Evolutionary conservation across 1,284 basidiomycete genomes (phyloP).

Genomic region (Pulchroboletus neoregius): DNA sequence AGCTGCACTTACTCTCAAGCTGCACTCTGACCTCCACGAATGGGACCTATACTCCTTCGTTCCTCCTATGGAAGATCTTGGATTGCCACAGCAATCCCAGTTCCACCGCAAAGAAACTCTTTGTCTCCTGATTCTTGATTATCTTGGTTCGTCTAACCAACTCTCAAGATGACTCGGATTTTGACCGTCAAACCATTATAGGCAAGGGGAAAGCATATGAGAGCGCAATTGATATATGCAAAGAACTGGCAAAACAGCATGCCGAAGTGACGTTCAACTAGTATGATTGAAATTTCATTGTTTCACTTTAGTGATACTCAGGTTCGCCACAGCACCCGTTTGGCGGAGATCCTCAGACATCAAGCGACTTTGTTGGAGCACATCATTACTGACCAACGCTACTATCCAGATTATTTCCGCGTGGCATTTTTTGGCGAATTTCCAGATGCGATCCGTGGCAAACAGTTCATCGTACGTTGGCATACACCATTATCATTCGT

Average conservation of each 20-base stretch:
- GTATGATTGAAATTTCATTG: slow-evolving; percentile 43
- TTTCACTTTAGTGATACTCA: slow-evolving; percentile 10
- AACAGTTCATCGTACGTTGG: slow-evolving; percentile 76
- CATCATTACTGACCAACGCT: slow-evolving; percentile 78
- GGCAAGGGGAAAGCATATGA: slow-evolving; percentile 97
- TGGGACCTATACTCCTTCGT: slow-evolving; percentile 83
- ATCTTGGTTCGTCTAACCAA: slow-evolving; percentile 59
- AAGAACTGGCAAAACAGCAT: slow-evolving; percentile 84
- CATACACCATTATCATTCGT: neutral
- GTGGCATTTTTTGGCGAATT: slow-evolving; percentile 93
- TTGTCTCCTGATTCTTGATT: slow-evolving; percentile 81
- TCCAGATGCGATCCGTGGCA: slow-evolving; percentile 77
- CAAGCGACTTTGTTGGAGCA: slow-evolving; percentile 81
- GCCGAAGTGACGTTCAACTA: slow-evolving; percentile 87
- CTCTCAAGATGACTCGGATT: neutral
- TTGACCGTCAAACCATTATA: slow-evolving; percentile 30
- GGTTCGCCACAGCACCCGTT: slow-evolving; percentile 50
- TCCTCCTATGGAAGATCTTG: slow-evolving; percentile 81
- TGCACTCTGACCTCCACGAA: slow-evolving; percentile 91
- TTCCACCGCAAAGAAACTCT: slow-evolving; percentile 94
- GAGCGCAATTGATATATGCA: slow-evolving; percentile 88
- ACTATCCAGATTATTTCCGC: slow-evolving; percentile 90
- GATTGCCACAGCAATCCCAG: slow-evolving; percentile 87
- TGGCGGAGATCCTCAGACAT: slow-evolving; percentile 82
- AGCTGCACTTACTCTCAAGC: slow-evolving; percentile 86